Evolutionary conservation across 1,284 basidiomycete species (phyloP), one percentile per base, ranked within the genome.

Genomic region (Xerocomus nothofagi): DNA sequence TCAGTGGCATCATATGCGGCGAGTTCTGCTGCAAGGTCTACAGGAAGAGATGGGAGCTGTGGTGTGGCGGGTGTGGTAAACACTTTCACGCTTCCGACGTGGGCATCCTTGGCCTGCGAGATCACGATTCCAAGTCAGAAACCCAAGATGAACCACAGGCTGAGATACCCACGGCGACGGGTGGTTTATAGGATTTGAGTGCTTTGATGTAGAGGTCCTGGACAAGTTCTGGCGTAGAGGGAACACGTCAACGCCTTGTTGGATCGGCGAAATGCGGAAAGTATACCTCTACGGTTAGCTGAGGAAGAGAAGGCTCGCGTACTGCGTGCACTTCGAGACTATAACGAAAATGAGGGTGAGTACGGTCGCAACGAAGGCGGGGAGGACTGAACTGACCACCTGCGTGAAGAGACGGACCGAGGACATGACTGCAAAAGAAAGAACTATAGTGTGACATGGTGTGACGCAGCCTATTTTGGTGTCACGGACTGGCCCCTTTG

Each of bases 121-220:
- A 40, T n/a, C 4, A 37, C 15, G 17, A 21, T 48, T 32, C 6
- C 20, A 27, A 10, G 41, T 51, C 31, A 53, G 39, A 26, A 21
- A 23, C 12, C 2, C 18, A 38, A 23, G 8, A 15, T 1, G 21
- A 14, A 12, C 6, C n/a, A 46, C 43, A 41, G 15, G 42, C 49
- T 57, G 53, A 30, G n/a, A 37, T 23, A 76, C 79, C 58, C 57
- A 88, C 86, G 24, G 60, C 63, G 8, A 78, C 71, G 23, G 78
- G 70, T 36, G 81, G 70, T 78, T 93, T 96, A 85, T 95, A 98
- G 17, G 81, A 71, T 76, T 91, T 96, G 67, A 98, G 80, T 77
- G 96, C 89, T 66, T 80, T 85, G 61, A 98, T 65, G 75, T 98
- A 98, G 50, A 96, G 71, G 60, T 97, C 93, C 81, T 96, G 91